phyloP scores from a whole-genome alignment of 345 rosid species.

The Gossypium herbaceum region DNA sequence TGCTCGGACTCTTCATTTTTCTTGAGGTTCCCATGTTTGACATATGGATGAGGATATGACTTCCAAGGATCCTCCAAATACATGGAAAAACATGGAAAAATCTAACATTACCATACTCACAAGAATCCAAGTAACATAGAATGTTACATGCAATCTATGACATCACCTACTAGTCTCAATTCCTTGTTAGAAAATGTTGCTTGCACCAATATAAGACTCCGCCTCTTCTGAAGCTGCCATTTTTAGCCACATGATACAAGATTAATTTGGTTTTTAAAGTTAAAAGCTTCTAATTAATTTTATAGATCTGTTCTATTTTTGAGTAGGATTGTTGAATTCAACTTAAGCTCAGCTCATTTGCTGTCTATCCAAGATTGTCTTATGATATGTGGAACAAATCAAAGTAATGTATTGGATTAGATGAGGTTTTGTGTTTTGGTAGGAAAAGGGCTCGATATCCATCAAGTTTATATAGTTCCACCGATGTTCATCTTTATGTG shows the following conservation, averaged over 20 bases:
- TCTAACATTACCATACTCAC: no score
- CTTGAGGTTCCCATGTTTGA: no score
- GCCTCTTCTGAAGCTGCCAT: background rate
- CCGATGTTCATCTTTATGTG: background rate
- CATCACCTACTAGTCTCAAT: background rate
- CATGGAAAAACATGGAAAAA: no score
- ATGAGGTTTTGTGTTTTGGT: background rate
- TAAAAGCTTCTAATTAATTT: background rate
- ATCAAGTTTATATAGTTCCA: background rate
- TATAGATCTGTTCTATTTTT: background rate
- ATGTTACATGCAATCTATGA: background rate
- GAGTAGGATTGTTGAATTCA: background rate
- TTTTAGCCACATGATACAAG: background rate
- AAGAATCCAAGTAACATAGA: background rate
- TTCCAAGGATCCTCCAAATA: no score
- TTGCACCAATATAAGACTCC: background rate
- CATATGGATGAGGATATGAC: no score
- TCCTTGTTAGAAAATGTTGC: background rate
- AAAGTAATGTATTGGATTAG: background rate
- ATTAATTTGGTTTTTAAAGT: background rate
- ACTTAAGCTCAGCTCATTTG: background rate
- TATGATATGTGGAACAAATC: background rate
- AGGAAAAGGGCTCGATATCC: background rate
- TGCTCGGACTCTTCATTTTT: no score
- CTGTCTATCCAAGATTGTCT: background rate